Percentiles rank a stretch among this genome's conserved stretches.
phyloP scores from a whole-genome alignment of 306 rosid species.

The Cucumis melo region DNA sequence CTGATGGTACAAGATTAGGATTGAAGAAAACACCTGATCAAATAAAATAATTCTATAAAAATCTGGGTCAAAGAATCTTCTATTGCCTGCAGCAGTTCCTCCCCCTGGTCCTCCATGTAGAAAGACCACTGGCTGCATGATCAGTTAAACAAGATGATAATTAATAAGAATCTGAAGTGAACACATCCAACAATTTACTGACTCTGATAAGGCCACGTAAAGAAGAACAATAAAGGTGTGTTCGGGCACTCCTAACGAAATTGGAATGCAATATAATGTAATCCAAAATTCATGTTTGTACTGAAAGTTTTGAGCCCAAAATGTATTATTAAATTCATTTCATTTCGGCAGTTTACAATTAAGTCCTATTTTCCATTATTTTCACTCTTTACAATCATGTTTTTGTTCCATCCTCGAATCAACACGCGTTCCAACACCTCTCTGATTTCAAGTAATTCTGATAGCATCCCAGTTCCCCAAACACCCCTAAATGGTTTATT shows the following conservation, averaged over 20 bases:
- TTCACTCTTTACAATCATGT: no score
- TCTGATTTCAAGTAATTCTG: no score
- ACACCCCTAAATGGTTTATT: background rate
- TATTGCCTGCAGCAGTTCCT: constrained; percentile 72
- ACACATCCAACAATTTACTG: background rate
- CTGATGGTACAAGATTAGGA: background rate
- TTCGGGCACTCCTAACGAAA: no score
- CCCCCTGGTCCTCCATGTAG: constrained; percentile 99
- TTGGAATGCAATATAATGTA: no score
- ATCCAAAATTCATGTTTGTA: no score
- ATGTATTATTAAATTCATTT: no score
- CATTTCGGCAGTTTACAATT: no score
- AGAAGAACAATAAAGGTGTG: background rate
- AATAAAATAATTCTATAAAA: constrained; percentile 64
- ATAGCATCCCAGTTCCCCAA: no score
- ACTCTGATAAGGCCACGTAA: background rate
- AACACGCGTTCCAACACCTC: no score
- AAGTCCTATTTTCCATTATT: no score
- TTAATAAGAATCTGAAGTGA: background rate
- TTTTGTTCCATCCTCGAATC: no score
- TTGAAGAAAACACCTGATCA: constrained; percentile 61
- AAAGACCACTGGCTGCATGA: constrained; percentile 70
- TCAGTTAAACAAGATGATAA: background rate
- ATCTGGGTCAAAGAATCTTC: constrained; percentile 76
- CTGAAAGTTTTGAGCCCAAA: no score